Evolutionary conservation across 2,329 filamentous ascomycete genomes (phyloP).

Genomic region (Epichloe brachyelytri): DNA sequence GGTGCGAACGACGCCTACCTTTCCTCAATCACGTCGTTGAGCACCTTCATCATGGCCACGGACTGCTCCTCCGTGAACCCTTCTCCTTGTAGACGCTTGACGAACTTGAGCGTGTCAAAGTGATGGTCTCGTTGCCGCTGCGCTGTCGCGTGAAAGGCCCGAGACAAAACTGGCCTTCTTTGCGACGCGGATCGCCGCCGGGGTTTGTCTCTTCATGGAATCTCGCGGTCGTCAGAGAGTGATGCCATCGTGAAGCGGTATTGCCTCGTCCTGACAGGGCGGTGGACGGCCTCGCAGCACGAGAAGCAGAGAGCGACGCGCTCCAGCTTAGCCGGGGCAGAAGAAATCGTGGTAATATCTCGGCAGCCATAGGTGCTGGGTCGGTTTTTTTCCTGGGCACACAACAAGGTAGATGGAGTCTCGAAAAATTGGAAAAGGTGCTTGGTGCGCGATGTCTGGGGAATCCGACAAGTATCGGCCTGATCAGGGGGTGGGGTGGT

Average conservation of each 20-base stretch:
- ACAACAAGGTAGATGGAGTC: neutral
- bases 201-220: neutral
- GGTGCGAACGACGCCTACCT: slow-evolving; percentile 34
- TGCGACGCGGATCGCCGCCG: slow-evolving; percentile 1
- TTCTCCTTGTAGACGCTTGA: slow-evolving; percentile 76
- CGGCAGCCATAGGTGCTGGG: slow-evolving; percentile 17
- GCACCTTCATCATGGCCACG: slow-evolving; percentile 95
- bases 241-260: slow-evolving; percentile 2
- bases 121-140: slow-evolving; percentile 65
- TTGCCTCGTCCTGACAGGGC: slow-evolving; percentile 9
- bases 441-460: slow-evolving; percentile 5
- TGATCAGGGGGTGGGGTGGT: slow-evolving; percentile 6
- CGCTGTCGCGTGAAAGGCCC: slow-evolving; percentile 55
- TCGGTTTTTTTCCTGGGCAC: neutral
- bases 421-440: slow-evolving; percentile 7
- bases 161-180: slow-evolving; percentile 16
- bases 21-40: slow-evolving; percentile 95
- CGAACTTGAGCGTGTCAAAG: slow-evolving; percentile 96
- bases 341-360: slow-evolving; percentile 38
- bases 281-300: slow-evolving; percentile 9
- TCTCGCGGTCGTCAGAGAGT: neutral
- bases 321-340: slow-evolving; percentile 43
- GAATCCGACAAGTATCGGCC: slow-evolving; percentile 1
- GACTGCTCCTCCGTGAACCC: slow-evolving; percentile 93
- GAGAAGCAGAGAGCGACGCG: slow-evolving; percentile 16